phyloP scores from a whole-genome alignment of 495 filamentous ascomycete genomes.

The Oidiodendron maius region DNA sequence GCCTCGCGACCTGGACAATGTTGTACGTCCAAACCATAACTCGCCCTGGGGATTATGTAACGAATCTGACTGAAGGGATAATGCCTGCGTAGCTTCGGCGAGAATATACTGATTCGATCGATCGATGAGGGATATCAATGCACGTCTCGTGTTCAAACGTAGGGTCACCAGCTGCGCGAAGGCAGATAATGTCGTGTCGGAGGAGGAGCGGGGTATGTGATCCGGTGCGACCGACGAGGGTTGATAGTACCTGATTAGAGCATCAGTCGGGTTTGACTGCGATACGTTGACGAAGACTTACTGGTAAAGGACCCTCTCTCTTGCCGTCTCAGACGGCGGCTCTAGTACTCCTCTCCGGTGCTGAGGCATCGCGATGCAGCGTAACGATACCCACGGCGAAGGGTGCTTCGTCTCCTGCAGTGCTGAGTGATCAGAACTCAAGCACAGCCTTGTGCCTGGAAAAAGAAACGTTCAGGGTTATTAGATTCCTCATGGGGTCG shows the following conservation, averaged over 20 bases:
- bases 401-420: too few relatives aligned
- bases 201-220: background rate
- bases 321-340: background rate
- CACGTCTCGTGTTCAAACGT: conserved; percentile 45
- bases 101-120: conserved; percentile 8
- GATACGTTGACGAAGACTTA: background rate
- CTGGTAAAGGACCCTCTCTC: background rate
- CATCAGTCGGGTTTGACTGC: background rate
- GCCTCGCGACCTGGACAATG: background rate
- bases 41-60: background rate
- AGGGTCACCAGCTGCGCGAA: conserved; percentile 55
- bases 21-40: background rate
- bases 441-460: too few relatives aligned
- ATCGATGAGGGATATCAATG: conserved; percentile 41
- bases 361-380: background rate
- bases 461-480: too few relatives aligned
- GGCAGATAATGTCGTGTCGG: conserved; percentile 51
- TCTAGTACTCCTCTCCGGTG: too few relatives aligned
- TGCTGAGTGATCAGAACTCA: too few relatives aligned
- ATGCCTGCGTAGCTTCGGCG: conserved; percentile 1
- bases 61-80: background rate
- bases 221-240: background rate
- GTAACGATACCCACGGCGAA: too few relatives aligned
- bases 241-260: background rate
- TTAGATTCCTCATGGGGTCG: too few relatives aligned